Base-by-base conservation (phyloP, 139 green algal species). In the Chlamydomonas sp. region DNA sequence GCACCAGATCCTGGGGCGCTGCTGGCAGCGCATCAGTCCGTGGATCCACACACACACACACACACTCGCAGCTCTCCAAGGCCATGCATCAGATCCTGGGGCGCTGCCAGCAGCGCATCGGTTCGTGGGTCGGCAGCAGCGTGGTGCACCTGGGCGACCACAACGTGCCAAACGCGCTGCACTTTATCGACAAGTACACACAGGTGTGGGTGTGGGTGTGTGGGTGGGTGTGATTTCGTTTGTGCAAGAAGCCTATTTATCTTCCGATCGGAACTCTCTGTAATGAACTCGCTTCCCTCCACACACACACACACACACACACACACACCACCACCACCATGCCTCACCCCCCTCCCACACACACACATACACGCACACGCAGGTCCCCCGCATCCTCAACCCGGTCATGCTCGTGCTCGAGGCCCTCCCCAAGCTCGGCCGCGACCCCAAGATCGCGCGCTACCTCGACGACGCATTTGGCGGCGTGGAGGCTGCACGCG, bases 151-250 rank as follows among this genome's bases (percentile, higher is more conserved):
- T 97, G 54, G 93, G 91, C 13, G 93, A 98, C 79, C 90, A 96
- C 85, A 96, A 96, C 76, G 92, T 97, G 47, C 92, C 92, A 49
- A 96, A 96, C 73, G 89, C 89, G 28, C 84, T 97, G 29, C 58
- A 69, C 72, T 97, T 98, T 85, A 95, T 97, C 58, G 89, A 97
- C 85, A 98, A 98, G 82, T 98, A 97, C 85, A 94, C 85, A 2
- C 89, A 95, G 84, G 85, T 76, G 70, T 1, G 43, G 43, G 43
- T 13, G 16, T 13, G 43, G 43, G 13, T 13, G 43, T 26, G 43
- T 26, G 43, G n/a, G n/a, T n/a, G n/a, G n/a, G n/a, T n/a, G n/a
- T n/a, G n/a, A n/a, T n/a, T n/a, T n/a, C n/a, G n/a, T n/a, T n/a
- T n/a, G n/a, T n/a, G n/a, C n/a, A n/a, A n/a, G n/a, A n/a, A n/a